Conservation (phyloP, 2,329 filamentous ascomycete genomes). For the Metarhizium humberi region DNA sequence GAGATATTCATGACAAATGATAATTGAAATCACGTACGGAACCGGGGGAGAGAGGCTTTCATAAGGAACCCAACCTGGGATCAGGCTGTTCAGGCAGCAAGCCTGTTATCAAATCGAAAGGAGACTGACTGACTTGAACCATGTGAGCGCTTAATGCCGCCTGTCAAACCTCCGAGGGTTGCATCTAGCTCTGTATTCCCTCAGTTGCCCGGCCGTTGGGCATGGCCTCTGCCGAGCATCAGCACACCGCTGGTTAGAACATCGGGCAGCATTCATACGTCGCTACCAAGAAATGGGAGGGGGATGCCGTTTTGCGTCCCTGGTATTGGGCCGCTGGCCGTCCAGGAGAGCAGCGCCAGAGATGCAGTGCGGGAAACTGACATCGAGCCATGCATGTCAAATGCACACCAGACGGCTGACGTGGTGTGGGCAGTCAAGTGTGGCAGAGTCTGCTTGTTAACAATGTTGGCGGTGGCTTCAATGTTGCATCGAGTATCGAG, state of each 20-base stretch:
- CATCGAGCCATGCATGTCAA: neutral
- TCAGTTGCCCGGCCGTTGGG: neutral
- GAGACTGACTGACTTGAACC: neutral
- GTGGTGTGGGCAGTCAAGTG: neutral
- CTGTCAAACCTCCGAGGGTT: neutral
- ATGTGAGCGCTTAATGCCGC: too few relatives aligned
- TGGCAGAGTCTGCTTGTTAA: neutral
- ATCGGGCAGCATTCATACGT: neutral
- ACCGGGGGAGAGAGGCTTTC: neutral
- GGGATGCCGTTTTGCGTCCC: neutral
- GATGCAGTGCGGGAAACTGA: neutral
- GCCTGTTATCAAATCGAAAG: neutral
- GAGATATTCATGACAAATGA: neutral
- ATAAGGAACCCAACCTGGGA: neutral
- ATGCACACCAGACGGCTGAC: neutral
- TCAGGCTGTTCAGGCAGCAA: neutral
- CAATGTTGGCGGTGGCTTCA: too few relatives aligned
- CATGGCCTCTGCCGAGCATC: neutral
- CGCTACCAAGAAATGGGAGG: neutral
- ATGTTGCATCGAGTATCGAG: too few relatives aligned
- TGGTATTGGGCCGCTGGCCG: neutral
- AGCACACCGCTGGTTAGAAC: neutral
- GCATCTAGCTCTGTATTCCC: neutral
- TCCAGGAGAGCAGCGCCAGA: neutral
- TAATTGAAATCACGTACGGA: neutral